These are phyloP conservation scores for Hortiboletus campestris DNA, from an alignment of 768 basidiomycete species.

Conservation along the genomic window DNA sequence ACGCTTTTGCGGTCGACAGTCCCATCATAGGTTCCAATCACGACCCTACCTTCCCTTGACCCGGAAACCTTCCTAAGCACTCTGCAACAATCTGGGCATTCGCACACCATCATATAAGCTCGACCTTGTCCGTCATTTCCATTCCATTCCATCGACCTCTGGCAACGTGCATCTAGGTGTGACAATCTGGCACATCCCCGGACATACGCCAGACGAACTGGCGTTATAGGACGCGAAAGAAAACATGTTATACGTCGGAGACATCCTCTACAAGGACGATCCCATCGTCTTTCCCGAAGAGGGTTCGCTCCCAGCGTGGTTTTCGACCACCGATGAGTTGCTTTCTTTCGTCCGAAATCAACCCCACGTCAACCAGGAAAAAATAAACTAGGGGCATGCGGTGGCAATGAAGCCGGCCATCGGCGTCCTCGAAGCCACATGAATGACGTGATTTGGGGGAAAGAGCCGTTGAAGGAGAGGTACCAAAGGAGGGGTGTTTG, in stretches of 20 bases:
- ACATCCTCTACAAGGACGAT: constrained; percentile 54
- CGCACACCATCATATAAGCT: constrained; percentile 45
- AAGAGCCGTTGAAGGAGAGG: constrained; percentile 35
- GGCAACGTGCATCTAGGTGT: constrained; percentile 33
- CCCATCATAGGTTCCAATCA: constrained; percentile 49
- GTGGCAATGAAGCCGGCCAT: constrained; percentile 46
- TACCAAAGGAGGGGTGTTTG: constrained; percentile 36
- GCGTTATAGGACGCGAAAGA: constrained; percentile 51
- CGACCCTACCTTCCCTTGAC: constrained; percentile 43
- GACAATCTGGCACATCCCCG: constrained; percentile 51
- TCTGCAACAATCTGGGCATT: constrained; percentile 45
- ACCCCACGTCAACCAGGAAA: constrained; percentile 27
- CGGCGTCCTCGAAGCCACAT: constrained; percentile 45
- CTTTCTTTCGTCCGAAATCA: constrained; percentile 39
- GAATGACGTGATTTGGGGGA: constrained; percentile 44
- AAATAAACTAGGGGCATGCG: constrained; percentile 51
- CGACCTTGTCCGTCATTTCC: constrained; percentile 43
- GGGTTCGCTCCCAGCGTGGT: constrained; percentile 53
- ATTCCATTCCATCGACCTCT: constrained; percentile 29
- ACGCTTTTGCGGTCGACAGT: constrained; percentile 49
- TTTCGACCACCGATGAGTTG: constrained; percentile 42
- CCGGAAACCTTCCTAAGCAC: constrained; percentile 40
- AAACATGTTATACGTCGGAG: constrained; percentile 55
- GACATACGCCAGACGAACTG: constrained; percentile 59
- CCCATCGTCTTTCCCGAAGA: constrained; percentile 55